Conservation (phyloP, 257 asterid species). For the Solanum appendiculatum region DNA sequence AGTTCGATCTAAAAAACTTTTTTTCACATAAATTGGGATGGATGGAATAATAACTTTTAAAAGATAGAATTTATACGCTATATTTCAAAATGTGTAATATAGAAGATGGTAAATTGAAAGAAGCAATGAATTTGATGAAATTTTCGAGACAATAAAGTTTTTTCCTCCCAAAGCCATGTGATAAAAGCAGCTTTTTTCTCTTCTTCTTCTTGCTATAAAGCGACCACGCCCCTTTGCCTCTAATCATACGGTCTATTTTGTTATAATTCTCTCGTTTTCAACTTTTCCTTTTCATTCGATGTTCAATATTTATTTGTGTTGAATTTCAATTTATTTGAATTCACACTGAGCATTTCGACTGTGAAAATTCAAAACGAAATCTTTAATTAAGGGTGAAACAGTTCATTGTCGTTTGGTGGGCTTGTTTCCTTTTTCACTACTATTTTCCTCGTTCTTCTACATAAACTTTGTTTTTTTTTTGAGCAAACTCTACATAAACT, state of each 20-base stretch:
- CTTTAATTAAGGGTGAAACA: fast-evolving
- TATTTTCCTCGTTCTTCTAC: background rate
- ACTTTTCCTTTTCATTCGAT: background rate
- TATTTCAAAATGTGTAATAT: background rate
- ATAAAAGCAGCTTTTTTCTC: conserved; percentile 28
- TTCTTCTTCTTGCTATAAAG: conserved; percentile 17
- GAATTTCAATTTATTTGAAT: fast-evolving
- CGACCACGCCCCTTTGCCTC: conserved; percentile 63
- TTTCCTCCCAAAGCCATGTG: conserved; percentile 28
- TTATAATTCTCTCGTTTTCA: conserved; percentile 30
- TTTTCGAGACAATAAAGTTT: conserved; percentile 18
- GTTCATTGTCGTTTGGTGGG: no score
- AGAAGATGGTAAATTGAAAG: background rate
- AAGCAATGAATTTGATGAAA: background rate
- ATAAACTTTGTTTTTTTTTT: background rate
- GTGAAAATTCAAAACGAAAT: background rate
- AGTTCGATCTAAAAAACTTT: background rate
- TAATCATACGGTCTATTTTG: conserved; percentile 73
- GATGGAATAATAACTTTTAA: background rate
- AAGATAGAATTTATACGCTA: background rate
- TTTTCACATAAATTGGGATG: background rate
- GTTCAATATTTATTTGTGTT: background rate
- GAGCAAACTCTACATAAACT: background rate
- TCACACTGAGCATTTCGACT: no score
- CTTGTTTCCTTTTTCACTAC: background rate